Evolutionary conservation across 331 rosid genomes (phyloP), one percentile per base, ranked within the genome.

Genomic region (Malus hybrid): DNA sequence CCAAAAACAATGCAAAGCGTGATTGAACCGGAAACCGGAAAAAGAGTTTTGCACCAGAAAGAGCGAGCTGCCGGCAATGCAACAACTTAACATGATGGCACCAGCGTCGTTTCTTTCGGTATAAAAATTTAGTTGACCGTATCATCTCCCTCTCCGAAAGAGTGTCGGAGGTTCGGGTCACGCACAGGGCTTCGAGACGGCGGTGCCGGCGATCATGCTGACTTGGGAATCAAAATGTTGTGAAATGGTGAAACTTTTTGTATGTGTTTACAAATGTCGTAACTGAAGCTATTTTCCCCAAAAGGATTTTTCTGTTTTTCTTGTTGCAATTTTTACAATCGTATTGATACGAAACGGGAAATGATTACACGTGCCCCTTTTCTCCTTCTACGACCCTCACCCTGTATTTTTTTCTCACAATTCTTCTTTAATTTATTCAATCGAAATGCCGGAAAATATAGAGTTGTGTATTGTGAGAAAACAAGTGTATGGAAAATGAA

Each of bases 1-100:
- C 62, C 34, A 73, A 73, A 79, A 75, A 59, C 82, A 78, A 76
- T 74, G 22, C 78, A 67, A 71, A 89, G 73, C 74, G 59, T 78
- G 70, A 79, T 62, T 27, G 77, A 39, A 73, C 67, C 68, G 69
- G 71, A 81, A n/a, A 67, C 81, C 59, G 1, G 67, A 71, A 73
- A 69, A 59, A 16, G 44, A 14, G 73, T 34, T 67, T 61, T 28
- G 28, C 57, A 65, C 69, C 59, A 33, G 77, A 65, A 19, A 84
- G 69, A 9, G 70, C 73, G 73, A 29, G 19, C 46, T 18, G 50
- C 31, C 78, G 28, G 50, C 75, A 66, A 31, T 20, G 67, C 76
- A 39, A 36, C 56, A 0, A n/a, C 69, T 4, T 60, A 18, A 28
- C 4, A 15, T 3, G 42, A 27, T 39, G 18, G 24, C 6, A 14